These are phyloP conservation scores for Candida boidinii DNA, from an alignment of 805 yeast species.

Conservation along the genomic window DNA sequence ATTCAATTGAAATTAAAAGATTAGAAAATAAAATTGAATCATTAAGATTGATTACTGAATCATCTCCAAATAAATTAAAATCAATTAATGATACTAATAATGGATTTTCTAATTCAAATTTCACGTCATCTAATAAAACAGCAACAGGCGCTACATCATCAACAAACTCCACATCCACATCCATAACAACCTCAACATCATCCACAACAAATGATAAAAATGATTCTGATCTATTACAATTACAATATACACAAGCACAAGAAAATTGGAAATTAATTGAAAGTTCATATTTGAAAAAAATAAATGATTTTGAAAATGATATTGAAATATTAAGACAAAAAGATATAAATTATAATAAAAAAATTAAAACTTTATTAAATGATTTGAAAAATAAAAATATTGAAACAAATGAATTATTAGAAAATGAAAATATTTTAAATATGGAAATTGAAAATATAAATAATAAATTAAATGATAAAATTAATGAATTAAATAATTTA, in stretches of 20 bases:
- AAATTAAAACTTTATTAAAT: slow-evolving; percentile 20
- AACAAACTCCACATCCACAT: no score
- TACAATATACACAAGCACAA: slow-evolving; percentile 66
- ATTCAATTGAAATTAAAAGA: slow-evolving; percentile 38
- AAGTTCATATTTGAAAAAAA: slow-evolving; percentile 43
- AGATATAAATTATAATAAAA: slow-evolving; percentile 20
- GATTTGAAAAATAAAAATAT: slow-evolving; percentile 27
- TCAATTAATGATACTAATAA: not conserved
- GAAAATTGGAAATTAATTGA: slow-evolving; percentile 83
- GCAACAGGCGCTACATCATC: no score
- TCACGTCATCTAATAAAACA: not conserved
- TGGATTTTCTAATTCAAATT: not conserved
- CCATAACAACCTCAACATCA: not conserved
- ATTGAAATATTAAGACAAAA: slow-evolving; percentile 27
- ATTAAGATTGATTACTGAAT: slow-evolving; percentile 55
- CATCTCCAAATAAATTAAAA: not conserved
- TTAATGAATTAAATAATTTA: slow-evolving; percentile 10
- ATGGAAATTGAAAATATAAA: slow-evolving; percentile 12
- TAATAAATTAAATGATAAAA: slow-evolving; percentile 5
- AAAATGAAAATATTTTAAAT: slow-evolving; percentile 13
- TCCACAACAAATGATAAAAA: slow-evolving; percentile 26
- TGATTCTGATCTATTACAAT: slow-evolving; percentile 51
- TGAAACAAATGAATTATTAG: slow-evolving; percentile 18
- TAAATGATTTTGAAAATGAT: slow-evolving; percentile 36
- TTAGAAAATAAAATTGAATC: slow-evolving; percentile 67